Base-by-base conservation (phyloP, 148 eudicot genomes). In the Vaccinium darrowii region DNA sequence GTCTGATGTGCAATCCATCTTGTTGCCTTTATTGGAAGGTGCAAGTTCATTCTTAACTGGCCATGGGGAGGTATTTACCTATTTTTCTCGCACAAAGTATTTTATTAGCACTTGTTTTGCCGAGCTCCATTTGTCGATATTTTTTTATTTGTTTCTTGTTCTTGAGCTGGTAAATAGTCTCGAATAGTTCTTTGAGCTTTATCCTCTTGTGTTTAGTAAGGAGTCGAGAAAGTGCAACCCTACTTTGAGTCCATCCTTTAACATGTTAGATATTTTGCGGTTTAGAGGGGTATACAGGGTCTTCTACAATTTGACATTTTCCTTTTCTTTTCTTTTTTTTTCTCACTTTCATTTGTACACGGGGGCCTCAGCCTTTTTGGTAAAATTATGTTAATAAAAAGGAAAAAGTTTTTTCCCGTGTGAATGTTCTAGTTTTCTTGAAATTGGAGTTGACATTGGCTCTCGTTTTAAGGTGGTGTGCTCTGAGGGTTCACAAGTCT, bases 21-120 rank as follows among this genome's bases (percentile, higher is more conserved):
- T 97, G 83, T 91, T 97, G 87, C 99, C 99, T 86, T 91, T 97
- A 84, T 84, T 97, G 79, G 99, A 97, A 88, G 98, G 96, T 88
- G 92, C 90, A 85, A 88, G 83, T 75, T 88, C 94, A 75, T 92
- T 95, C 90, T 87, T 84, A 53, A 95, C 99, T 85, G 95, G 98
- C 81, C 94, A 93, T 78, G 99, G 98, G 81, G 98, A 97, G 99
- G 99, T 97, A 90, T n/a, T 82, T 18, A 58, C 51, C 62, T 69
- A 85, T 79, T 39, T 25, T 62, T 30, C 2, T 63, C 30, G 36
- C 6, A 18, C 11, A 15, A 62, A 80, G 53, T 58, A 60, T 9
- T 62, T 21, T 39, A 62, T 58, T 62, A 43, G 27, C 25, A 15
- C 49, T 30, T 16, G 15, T 19, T 18, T 53, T 18, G 33, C 8